These are phyloP conservation scores for Candida golubevii DNA, from an alignment of 805 yeast genomes.

Conservation along the genomic window DNA sequence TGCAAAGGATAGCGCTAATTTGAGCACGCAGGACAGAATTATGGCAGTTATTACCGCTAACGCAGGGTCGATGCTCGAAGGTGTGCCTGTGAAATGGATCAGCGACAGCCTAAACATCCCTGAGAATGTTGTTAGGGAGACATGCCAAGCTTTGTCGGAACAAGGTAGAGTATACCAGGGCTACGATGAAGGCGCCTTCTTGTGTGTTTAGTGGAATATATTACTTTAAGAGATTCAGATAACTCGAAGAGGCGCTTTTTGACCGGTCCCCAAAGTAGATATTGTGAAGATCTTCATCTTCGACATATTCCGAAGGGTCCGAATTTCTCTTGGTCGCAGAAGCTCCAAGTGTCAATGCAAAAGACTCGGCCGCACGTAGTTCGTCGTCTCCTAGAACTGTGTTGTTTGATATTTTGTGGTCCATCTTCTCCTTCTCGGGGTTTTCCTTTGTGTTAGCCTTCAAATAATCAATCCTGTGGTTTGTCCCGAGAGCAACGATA, in stretches of 20 bases:
- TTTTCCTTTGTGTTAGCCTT: conserved; percentile 14
- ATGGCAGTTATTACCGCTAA: conserved; percentile 46
- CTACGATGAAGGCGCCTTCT: conserved; percentile 58
- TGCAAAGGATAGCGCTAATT: conserved; percentile 19
- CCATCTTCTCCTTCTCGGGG: neutral
- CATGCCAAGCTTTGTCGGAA: conserved; percentile 55
- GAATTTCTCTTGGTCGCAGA: conserved; percentile 4
- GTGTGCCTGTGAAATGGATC: conserved; percentile 65
- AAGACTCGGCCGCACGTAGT: conserved; percentile 16
- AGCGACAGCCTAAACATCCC: conserved; percentile 51
- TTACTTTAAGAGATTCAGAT: neutral
- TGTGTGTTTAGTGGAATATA: conserved; percentile 20
- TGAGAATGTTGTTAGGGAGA: conserved; percentile 45
- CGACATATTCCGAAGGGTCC: conserved; percentile 11
- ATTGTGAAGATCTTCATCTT: conserved; percentile 11
- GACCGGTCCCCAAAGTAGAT: conserved; percentile 13
- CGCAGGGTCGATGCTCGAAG: conserved; percentile 61
- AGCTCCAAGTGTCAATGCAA: conserved; percentile 14
- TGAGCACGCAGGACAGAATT: conserved; percentile 39
- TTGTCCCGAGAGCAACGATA: conserved; percentile 64
- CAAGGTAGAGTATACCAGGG: conserved; percentile 69
- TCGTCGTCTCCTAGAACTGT: conserved; percentile 10
- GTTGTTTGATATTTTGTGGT: neutral
- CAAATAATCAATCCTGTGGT: conserved; percentile 48
- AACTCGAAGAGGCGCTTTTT: neutral